phyloP scores from a whole-genome alignment of 306 rosid genomes.

The Casuarina cunninghamiana region DNA sequence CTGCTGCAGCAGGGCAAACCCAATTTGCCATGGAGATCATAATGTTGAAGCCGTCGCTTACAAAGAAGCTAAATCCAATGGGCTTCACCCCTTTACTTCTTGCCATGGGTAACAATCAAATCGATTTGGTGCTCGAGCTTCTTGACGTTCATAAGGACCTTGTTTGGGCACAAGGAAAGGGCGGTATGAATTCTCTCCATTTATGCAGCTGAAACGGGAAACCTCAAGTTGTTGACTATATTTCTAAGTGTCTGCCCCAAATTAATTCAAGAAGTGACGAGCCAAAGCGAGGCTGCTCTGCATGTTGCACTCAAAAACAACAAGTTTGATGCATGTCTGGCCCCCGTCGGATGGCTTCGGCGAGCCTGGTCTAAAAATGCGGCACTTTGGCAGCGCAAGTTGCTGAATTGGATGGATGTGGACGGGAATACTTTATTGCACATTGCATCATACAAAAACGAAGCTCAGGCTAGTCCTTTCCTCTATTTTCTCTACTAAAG shows the following conservation, averaged over 20 bases:
- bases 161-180: background rate
- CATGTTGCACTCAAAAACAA: background rate
- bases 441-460: slow-evolving; percentile 21
- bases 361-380: background rate
- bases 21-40: too few species aligned
- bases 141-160: background rate
- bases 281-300: background rate
- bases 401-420: slow-evolving; percentile 13
- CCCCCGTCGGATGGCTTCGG: background rate
- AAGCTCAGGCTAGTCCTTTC: slow-evolving; percentile 12
- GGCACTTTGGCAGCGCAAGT: background rate
- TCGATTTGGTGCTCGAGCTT: too few species aligned
- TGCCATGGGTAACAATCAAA: too few species aligned
- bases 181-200: background rate
- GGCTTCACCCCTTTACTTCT: too few species aligned
- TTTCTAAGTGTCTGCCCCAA: background rate
- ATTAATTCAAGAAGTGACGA: background rate
- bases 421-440: slow-evolving; percentile 41
- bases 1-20: too few species aligned
- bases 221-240: background rate
- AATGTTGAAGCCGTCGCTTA: too few species aligned
- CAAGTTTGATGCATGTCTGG: background rate
- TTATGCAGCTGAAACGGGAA: background rate
- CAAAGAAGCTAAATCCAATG: too few species aligned
- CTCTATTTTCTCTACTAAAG: background rate